Conservation (phyloP, 495 filamentous ascomycete species). For the Neurospora sp. region DNA sequence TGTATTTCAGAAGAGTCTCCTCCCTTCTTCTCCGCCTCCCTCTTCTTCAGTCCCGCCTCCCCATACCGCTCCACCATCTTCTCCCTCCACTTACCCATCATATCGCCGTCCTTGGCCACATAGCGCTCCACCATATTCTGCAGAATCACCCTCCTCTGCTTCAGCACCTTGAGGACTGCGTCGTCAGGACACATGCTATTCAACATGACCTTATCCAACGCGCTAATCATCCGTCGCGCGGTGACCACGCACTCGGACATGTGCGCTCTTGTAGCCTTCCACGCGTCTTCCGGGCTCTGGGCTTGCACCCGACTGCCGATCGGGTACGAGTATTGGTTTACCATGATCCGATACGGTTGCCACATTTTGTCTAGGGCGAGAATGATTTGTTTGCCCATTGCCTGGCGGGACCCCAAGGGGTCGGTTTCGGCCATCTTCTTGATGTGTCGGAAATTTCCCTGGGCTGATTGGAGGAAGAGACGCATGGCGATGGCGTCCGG, state of each 20-base stretch:
- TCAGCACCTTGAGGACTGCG: conserved; percentile 7
- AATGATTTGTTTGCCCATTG: conserved; percentile 24
- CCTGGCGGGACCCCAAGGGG: conserved; percentile 6
- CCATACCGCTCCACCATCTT: conserved; percentile 1
- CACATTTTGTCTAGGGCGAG: conserved; percentile 30
- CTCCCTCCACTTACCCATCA: not conserved
- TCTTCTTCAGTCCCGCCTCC: not conserved
- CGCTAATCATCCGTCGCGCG: conserved; percentile 31
- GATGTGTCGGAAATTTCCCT: conserved; percentile 19
- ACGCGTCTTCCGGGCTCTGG: conserved; percentile 6
- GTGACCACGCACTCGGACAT: conserved; percentile 27
- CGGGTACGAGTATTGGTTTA: conserved; percentile 15
- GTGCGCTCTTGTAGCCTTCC: conserved; percentile 4
- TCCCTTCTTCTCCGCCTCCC: not conserved
- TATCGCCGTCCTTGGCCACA: conserved; percentile 6
- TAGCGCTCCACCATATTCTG: conserved; percentile 21
- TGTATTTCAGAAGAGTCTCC: not conserved
- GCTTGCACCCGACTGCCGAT: conserved; percentile 1
- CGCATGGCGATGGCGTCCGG: conserved; percentile 35
- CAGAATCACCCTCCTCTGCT: conserved; percentile 19
- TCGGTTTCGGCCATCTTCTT: conserved; percentile 4
- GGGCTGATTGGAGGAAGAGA: conserved; percentile 29
- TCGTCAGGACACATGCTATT: conserved; percentile 12
- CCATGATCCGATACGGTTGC: conserved; percentile 22
- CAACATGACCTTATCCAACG: conserved; percentile 23